Evolutionary conservation across 192 early-diverging fungal genomes (phyloP), one percentile per base, ranked within the genome.

Genomic region (Globomyces pollinis-pini): DNA sequence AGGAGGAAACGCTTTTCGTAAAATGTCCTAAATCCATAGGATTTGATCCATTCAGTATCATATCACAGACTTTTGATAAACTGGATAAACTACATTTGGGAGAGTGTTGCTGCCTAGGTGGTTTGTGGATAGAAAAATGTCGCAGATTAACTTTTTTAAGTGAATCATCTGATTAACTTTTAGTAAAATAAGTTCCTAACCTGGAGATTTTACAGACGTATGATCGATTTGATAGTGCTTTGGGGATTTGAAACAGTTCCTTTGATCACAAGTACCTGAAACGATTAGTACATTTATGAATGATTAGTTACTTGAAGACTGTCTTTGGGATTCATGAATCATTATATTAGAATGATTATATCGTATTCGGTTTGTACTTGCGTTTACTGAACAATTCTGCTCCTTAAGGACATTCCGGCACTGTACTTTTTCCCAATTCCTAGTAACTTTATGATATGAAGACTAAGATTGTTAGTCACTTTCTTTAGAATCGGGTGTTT

Each of bases 41-140:
- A 47, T 47, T 47, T 3, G 44, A 47, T 11, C 23, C 44, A 4
- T 26, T 28, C 2, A 47, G 44, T 0, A 47, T 47, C 44, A 47
- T 47, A 47, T 47, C 44, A 26, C 44, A 47, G 18, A 47, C 44
- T 47, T 26, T 47, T 23, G 44, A 47, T 8, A 47, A 26, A 26
- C 44, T 15, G 28, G 15, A 20, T 47, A 26, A 9, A 26, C 23
- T 47, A 28, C 44, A 12, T 28, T 47, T 26, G 44, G 44, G 3
- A 20, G 44, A 47, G 23, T 20, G 44, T 47, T 28, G 23, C 23
- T 20, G 11, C 23, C 7, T 26, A 47, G 28, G 15, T 47, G 23
- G 23, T 47, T 47, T 23, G 41, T 13, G 15, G 41, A 20, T 6
- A 12, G 16, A 28, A 26, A 26, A 26, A 47, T 28, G 3, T 20